A percentile compares a stretch with the other conserved stretches of the same genome.
Conservation (phyloP, 352 stramenopile species). For the Stephanocyclus meneghinianus region DNA sequence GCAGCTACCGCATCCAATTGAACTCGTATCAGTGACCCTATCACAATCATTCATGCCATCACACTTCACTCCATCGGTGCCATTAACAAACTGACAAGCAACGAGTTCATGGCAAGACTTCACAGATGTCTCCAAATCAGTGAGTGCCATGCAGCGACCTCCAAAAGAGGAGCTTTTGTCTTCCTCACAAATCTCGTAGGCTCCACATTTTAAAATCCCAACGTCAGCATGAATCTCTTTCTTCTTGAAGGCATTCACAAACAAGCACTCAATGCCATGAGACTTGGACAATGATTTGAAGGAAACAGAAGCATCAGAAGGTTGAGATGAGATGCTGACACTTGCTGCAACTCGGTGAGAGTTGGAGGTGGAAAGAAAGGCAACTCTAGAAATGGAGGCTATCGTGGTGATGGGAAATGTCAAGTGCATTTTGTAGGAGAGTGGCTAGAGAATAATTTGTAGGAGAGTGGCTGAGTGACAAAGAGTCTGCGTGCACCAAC, state of each 20-base stretch:
- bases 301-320: neutral
- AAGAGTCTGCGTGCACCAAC: too few relatives aligned
- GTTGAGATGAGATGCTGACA: neutral
- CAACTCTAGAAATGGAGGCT: neutral
- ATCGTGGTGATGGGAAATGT: neutral
- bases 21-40: neutral
- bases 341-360: neutral
- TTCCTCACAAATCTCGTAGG: neutral
- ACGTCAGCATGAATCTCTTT: neutral
- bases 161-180: neutral
- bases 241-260: too few relatives aligned
- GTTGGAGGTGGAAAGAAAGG: neutral
- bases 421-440: neutral
- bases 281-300: neutral
- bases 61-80: neutral
- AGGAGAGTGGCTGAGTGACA: too few relatives aligned
- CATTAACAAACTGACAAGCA: neutral
- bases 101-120: too few relatives aligned
- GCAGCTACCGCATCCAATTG: neutral
- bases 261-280: neutral
- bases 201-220: neutral
- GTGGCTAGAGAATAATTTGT: neutral
- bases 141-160: neutral
- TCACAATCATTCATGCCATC: neutral
- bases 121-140: neutral